These are phyloP conservation scores for Candida succiphila DNA, from an alignment of 805 yeast species.

Conservation along the genomic window DNA sequence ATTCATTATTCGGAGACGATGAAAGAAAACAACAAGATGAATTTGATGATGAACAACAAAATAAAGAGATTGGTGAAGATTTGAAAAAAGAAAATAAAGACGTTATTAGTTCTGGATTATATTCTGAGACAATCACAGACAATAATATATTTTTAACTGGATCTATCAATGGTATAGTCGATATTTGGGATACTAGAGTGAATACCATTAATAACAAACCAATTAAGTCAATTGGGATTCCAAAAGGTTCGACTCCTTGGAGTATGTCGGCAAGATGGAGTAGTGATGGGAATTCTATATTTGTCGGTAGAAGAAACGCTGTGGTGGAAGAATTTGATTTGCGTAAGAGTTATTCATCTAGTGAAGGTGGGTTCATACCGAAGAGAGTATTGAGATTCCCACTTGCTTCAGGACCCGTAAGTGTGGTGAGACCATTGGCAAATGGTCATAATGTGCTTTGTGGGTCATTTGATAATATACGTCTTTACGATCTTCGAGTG, in stretches of 20 bases:
- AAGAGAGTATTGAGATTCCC: constrained; percentile 65
- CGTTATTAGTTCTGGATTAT: constrained; percentile 20
- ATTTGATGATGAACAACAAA: constrained; percentile 31
- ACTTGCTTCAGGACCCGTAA: constrained; percentile 81
- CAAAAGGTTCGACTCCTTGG: constrained; percentile 84
- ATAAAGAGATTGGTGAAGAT: constrained; percentile 1
- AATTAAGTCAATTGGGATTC: constrained; percentile 28
- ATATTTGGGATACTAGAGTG: constrained; percentile 71
- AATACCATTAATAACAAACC: constrained; percentile 7
- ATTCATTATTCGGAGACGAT: constrained; percentile 37
- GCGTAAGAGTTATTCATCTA: constrained; percentile 44
- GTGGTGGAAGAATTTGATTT: constrained; percentile 69
- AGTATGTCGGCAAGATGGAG: constrained; percentile 88
- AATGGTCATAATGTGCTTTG: constrained; percentile 72
- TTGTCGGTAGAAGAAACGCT: constrained; percentile 84
- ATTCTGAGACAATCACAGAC: constrained; percentile 14
- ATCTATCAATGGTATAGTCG: constrained; percentile 72
- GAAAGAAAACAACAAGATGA: constrained; percentile 27
- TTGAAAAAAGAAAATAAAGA: constrained; percentile 21
- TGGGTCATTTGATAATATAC: constrained; percentile 83
- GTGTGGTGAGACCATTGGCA: constrained; percentile 71
- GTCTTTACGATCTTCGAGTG: constrained; percentile 67
- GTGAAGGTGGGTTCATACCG: too few species aligned
- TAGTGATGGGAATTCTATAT: constrained; percentile 65
- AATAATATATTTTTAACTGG: constrained; percentile 64